These are phyloP conservation scores for Candida glucosophila DNA, from an alignment of 1,139 yeast species.

Conservation along the genomic window DNA sequence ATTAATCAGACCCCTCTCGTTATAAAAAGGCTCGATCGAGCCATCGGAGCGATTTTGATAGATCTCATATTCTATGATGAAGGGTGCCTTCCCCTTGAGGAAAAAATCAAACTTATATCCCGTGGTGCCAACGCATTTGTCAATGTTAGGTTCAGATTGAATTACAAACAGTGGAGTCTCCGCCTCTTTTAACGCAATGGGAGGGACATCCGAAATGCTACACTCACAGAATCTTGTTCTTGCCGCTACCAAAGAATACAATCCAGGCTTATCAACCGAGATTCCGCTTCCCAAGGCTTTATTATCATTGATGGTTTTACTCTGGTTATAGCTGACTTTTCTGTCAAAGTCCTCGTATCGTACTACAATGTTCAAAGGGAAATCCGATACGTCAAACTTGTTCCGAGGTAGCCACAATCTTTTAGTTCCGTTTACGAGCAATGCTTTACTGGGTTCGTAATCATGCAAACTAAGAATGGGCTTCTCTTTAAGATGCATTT, in stretches of 20 bases:
- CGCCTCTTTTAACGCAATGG: slow-evolving; percentile 17
- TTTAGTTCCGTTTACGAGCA: slow-evolving; percentile 17
- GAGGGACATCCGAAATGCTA: slow-evolving; percentile 30
- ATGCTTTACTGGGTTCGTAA: slow-evolving; percentile 24
- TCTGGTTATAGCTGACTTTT: slow-evolving; percentile 14
- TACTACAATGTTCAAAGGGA: slow-evolving; percentile 41
- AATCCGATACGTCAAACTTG: no score
- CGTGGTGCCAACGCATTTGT: slow-evolving; percentile 86
- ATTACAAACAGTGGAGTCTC: slow-evolving; percentile 46
- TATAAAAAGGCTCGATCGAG: slow-evolving; percentile 20
- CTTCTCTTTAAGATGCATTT: slow-evolving; percentile 55
- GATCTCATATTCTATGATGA: slow-evolving; percentile 53
- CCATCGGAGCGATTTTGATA: slow-evolving; percentile 40
- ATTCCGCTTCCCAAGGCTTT: no score
- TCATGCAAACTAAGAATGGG: slow-evolving; percentile 42
- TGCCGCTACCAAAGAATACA: slow-evolving; percentile 45
- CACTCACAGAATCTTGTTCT: slow-evolving; percentile 61
- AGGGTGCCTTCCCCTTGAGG: slow-evolving; percentile 77
- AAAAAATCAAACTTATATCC: slow-evolving; percentile 68
- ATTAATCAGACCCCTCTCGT: slow-evolving; percentile 20
- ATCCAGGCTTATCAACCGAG: slow-evolving; percentile 50
- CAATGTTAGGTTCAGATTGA: slow-evolving; percentile 54
- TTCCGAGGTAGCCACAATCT: no score
- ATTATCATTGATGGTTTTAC: slow-evolving; percentile 26
- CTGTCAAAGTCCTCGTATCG: no score